Percentiles rank a stretch among this genome's conserved stretches.
These are phyloP conservation scores for Jackrogersella minutella DNA, from an alignment of 495 filamentous ascomycete genomes.

Conservation along the genomic window DNA sequence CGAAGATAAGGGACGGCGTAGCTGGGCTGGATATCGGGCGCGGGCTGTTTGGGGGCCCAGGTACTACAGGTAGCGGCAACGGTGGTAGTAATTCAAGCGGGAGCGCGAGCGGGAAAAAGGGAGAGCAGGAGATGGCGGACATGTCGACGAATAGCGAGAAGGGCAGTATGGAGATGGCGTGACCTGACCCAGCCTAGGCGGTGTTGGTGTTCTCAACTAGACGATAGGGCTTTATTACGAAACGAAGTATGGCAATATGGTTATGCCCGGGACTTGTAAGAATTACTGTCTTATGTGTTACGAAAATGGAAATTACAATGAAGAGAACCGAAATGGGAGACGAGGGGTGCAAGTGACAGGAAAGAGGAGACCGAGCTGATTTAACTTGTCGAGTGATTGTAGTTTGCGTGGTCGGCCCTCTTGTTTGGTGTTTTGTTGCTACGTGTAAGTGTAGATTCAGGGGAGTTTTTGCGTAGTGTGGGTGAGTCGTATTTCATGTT, in stretches of 20 bases:
- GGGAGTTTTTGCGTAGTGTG: too few species aligned
- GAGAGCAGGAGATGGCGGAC: slow-evolving; percentile 45
- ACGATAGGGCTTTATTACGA: background rate
- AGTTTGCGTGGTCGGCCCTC: too few species aligned
- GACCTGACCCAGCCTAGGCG: background rate
- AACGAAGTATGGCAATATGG: background rate
- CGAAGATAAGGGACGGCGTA: slow-evolving; percentile 57
- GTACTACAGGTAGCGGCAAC: background rate
- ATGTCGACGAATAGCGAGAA: slow-evolving; percentile 30
- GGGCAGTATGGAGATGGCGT: slow-evolving; percentile 22
- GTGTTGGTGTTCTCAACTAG: background rate
- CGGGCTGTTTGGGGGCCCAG: slow-evolving; percentile 32
- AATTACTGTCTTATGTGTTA: slow-evolving; percentile 11
- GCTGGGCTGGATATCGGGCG: slow-evolving; percentile 54
- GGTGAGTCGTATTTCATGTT: too few species aligned
- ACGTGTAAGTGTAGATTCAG: too few species aligned
- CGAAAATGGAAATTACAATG: background rate
- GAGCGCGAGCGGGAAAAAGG: background rate
- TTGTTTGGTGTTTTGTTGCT: too few species aligned
- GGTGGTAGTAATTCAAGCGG: background rate
- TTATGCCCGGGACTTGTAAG: slow-evolving; percentile 13
- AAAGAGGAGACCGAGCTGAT: background rate
- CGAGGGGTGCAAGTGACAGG: background rate
- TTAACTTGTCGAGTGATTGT: too few species aligned
- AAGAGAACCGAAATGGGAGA: background rate